Conservation (phyloP, 768 basidiomycete species). For the Termitomyces sp. region DNA sequence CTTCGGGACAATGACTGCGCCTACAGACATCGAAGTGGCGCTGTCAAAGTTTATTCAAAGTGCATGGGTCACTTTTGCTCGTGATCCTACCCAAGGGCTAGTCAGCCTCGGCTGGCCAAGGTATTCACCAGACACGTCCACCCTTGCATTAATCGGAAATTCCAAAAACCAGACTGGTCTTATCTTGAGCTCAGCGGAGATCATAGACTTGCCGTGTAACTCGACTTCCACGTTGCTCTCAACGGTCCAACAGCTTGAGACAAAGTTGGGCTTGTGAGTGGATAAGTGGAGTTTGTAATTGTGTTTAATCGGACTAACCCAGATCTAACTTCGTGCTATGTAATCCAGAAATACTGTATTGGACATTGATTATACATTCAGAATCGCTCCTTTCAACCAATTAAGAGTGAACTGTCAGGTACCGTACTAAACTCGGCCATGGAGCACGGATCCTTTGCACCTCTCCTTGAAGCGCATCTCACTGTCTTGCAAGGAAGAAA, state of each 20-base stretch:
- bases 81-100: slow-evolving; percentile 28
- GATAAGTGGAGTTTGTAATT: no score
- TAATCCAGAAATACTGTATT: no score
- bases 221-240: neutral
- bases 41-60: slow-evolving; percentile 31
- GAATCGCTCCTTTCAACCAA: no score
- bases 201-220: neutral
- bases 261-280: neutral
- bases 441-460: no score
- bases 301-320: no score
- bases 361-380: no score
- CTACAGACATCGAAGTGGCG: slow-evolving; percentile 19
- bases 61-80: slow-evolving; percentile 37
- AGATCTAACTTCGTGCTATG: no score
- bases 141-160: slow-evolving; percentile 8
- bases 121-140: slow-evolving; percentile 12
- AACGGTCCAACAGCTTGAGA: neutral
- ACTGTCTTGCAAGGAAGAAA: no score
- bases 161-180: slow-evolving; percentile 10
- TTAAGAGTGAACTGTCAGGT: no score
- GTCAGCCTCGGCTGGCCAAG: slow-evolving; percentile 17
- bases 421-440: no score
- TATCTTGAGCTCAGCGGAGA: neutral
- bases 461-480: no score
- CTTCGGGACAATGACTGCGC: slow-evolving; percentile 27